Evolutionary conservation across 805 yeast genomes (phyloP).

Genomic region (Barnettozyma pratensis): DNA sequence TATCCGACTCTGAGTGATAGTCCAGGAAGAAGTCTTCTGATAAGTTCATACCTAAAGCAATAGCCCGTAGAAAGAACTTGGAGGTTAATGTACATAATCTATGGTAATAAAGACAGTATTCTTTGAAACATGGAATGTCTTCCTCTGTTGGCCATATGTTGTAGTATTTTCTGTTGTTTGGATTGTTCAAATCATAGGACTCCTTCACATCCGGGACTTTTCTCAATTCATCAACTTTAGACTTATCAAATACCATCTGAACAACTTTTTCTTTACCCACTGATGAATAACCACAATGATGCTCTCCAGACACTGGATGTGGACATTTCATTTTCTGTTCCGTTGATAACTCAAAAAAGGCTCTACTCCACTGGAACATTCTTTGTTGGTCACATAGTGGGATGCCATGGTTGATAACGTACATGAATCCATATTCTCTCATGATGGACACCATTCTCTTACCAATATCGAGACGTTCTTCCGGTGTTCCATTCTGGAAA

Average conservation of each 20-base stretch:
- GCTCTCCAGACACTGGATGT: slow-evolving; percentile 24
- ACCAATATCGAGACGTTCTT: slow-evolving; percentile 21
- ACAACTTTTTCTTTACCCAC: slow-evolving; percentile 26
- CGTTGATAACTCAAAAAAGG: slow-evolving; percentile 14
- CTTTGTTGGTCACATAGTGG: slow-evolving; percentile 10
- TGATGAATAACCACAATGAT: slow-evolving; percentile 26
- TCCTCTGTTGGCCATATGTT: slow-evolving; percentile 25
- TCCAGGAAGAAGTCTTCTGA: slow-evolving; percentile 19
- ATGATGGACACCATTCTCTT: slow-evolving; percentile 23
- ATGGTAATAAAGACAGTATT: slow-evolving; percentile 19
- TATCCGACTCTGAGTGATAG: slow-evolving; percentile 21
- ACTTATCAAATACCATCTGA: slow-evolving; percentile 23
- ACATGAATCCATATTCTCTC: slow-evolving; percentile 24
- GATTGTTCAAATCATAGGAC: slow-evolving; percentile 24
- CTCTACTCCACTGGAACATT: slow-evolving; percentile 21
- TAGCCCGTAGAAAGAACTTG: slow-evolving; percentile 18
- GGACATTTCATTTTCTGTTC: slow-evolving; percentile 20
- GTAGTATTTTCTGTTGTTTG: slow-evolving; percentile 10
- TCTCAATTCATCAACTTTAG: slow-evolving; percentile 16
- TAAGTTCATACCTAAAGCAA: slow-evolving; percentile 21
- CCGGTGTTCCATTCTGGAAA: slow-evolving; percentile 22
- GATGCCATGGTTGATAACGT: slow-evolving; percentile 23
- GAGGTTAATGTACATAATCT: background rate
- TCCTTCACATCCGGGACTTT: slow-evolving; percentile 26
- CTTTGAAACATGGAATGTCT: slow-evolving; percentile 23